Base-by-base conservation (phyloP, 2,329 filamentous ascomycete species). In the Diplodia sapinea region DNA sequence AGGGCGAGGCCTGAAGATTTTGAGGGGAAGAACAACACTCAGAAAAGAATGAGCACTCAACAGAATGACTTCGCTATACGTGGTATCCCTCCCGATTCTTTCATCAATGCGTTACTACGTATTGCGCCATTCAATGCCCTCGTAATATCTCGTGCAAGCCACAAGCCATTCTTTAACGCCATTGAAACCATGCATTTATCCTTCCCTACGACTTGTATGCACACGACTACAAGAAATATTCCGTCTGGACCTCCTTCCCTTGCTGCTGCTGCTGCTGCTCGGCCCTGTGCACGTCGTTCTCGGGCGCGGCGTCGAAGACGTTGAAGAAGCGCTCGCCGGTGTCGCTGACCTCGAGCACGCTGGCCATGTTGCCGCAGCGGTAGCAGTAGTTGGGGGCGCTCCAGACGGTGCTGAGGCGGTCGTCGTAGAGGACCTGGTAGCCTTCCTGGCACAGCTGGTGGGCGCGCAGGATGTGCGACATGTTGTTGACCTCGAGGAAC, bases 361-460 rank as follows among this genome's bases (percentile, higher is more conserved):
- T 97, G 9, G 95, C 95, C 87, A 98, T 90, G 78, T 99, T 99
- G 56, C 95, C 95, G 80, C 95, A 99, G 43, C 94, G 86, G 79
- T 97, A 97, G 80, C 92, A 96, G 81, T 96, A 96, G 75, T 96
- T 80, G 12, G 79, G 79, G 23, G 79, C 79, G 77, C 93, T 97
- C 95, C 95, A 99, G 7, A 99, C 95, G 0, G 95, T 99, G 78
- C 93, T 97, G 47, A 99, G 82, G 17, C 91, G 88, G 79, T 98
- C 94, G 74, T 98, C 94, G 79, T 97, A 99, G 17, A 99, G 87
- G 56, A 98, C 91, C 81, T 98, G 95, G 79, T 94, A 99, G 0
- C 95, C 95, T 81, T 99, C 95, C 79, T 99, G 95, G 79, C 95
- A 99, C 4, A 99, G 87, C 82, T 99, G 95, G 80, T 99, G 95